Base-by-base conservation (phyloP, 495 filamentous ascomycete genomes). In the Penicillium samsonianum region DNA sequence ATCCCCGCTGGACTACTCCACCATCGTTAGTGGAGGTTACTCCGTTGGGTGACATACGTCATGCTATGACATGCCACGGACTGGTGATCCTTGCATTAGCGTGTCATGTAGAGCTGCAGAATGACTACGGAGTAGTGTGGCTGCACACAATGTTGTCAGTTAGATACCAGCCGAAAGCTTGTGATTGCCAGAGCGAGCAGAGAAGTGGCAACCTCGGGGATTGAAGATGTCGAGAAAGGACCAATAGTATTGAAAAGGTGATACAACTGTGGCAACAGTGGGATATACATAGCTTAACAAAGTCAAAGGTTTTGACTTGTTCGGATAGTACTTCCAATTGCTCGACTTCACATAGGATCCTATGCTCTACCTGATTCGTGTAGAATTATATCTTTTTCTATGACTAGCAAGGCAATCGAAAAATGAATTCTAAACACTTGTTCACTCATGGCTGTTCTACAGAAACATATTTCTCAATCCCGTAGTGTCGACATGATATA, bases 61-160 rank as follows among this genome's bases (percentile, higher is more conserved):
- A 55, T 47, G 22, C 41, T 35, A 45, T 37, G 30, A 54, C 51
- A 54, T 54, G 51, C 53, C 42, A 46, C 43, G 20, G 42, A 47
- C 42, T 19, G 53, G 30, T 40, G 53, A 55, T 47, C 53, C 42
- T 55, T 55, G 53, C 53, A 55, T 55, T 46, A 55, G 53, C 42
- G 53, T 55, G 3, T 35, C 30, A 26, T 25, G 41, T 30, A 22
- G 16, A 17, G 22, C 35, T 52, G 50, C 50, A 53, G 26, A 53
- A 38, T n/a, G 16, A n/a, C 7, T 38, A 38, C 31, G 12, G 31
- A 5, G 3, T 11, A 7, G n/a, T 42, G 50, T 51, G 35, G 50
- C 33, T 42, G 50, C 10, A 30, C 44, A 2, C 33, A 35, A 19
- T 37, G 10, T 20, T 35, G 19, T 50, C 17, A n/a, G 37, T 40